Conservation (phyloP, 1,139 yeast species). For the Scheffersomyces stambukii region DNA sequence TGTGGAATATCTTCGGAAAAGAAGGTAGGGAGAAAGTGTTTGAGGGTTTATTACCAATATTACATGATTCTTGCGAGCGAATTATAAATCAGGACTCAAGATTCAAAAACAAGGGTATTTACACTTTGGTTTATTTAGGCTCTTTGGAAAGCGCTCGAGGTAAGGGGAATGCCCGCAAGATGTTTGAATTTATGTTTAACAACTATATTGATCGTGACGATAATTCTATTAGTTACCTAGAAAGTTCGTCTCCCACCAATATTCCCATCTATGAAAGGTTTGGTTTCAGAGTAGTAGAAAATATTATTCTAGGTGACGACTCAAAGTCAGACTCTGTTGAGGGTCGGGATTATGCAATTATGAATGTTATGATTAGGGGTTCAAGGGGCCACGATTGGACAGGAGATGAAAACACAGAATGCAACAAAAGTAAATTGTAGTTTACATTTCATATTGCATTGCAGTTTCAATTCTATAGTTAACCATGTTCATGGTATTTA, state of each 20-base stretch:
- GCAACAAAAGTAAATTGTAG: constrained; percentile 13
- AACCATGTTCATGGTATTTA: neutral
- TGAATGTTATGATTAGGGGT: constrained; percentile 58
- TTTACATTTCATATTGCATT: neutral
- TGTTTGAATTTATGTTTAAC: constrained; percentile 54
- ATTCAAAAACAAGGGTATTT: constrained; percentile 38
- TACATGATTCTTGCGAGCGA: constrained; percentile 48
- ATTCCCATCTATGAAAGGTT: constrained; percentile 56
- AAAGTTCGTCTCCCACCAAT: constrained; percentile 50
- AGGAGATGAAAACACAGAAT: constrained; percentile 13
- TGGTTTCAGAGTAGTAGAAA: constrained; percentile 50
- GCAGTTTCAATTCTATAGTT: neutral
- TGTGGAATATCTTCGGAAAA: constrained; percentile 48
- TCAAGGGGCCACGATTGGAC: constrained; percentile 39
- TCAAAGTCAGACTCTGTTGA: constrained; percentile 25
- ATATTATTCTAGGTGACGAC: constrained; percentile 46
- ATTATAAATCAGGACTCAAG: constrained; percentile 30
- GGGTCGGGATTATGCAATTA: constrained; percentile 47
- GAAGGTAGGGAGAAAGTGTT: constrained; percentile 55
- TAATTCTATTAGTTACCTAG: constrained; percentile 48
- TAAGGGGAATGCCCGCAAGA: constrained; percentile 59
- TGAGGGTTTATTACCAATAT: constrained; percentile 51
- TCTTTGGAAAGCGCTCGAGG: constrained; percentile 58
- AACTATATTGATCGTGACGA: constrained; percentile 45
- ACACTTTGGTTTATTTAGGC: constrained; percentile 61